Evolutionary conservation across 2,329 filamentous ascomycete genomes (phyloP), one percentile per base, ranked within the genome.

Genomic region (Chaetomiaceae sp.): DNA sequence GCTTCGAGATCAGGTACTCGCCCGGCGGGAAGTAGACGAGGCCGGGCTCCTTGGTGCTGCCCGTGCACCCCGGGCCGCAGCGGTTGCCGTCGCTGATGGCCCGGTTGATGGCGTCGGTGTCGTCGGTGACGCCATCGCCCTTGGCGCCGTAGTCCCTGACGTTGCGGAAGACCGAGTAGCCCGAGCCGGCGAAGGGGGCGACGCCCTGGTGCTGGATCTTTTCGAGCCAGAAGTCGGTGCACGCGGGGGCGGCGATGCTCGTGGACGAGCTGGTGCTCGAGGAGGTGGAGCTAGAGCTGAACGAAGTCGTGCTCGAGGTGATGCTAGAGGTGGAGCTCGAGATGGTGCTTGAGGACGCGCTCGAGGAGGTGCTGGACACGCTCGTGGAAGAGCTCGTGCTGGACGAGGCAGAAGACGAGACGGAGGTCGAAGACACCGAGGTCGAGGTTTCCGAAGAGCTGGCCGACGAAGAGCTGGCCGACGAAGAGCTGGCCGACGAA

Each of bases 1-100:
- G 84, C 58, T 73, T 75, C 48, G 79, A 84, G 49, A 91, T 80
- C 4, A 84, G 62, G 64, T 91, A 92, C 4, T 83, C 89, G 60
- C 85, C 66, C 8, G 62, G 59, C 0, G 69, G 69, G 60, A 71
- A 70, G 61, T 71, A 71, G 38, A 71, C 63, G 19, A 64, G 51
- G 3, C 45, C 63, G 1, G 63, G 62, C 14, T 55, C 60, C 37
- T 52, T 60, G 34, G 62, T 65, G 52, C 55, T 59, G 44, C 62
- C 61, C 9, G 51, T 54, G 53, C 63, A 65, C 14, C 59, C 61
- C 1, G 63, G 61, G 23, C 55, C 63, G 51, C 63, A 65, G 9
- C 60, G 58, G 31, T 45, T 43, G 37, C 58, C 60, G 6, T 56
- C 56, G 47, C 55, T 58, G 56, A 65, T 65, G 54, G 63, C 63